Evolutionary conservation across 1,284 basidiomycete genomes (phyloP).

Genomic region (Moesziomyces antarcticus): DNA sequence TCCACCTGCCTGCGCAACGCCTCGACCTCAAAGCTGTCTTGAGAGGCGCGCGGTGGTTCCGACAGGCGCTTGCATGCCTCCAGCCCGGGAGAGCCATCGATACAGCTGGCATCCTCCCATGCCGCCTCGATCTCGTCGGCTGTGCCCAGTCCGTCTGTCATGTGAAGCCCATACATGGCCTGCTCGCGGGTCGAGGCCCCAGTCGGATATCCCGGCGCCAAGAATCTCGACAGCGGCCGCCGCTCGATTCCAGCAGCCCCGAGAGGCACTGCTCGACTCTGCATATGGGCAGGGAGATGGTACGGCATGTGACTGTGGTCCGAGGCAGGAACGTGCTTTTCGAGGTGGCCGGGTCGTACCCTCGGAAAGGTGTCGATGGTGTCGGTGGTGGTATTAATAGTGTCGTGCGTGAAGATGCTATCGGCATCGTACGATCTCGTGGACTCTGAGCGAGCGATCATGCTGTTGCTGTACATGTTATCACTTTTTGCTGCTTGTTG

Average conservation of each 20-base stretch:
- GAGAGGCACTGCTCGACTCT: neutral
- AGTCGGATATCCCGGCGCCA: too few relatives aligned
- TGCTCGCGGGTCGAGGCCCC: neutral
- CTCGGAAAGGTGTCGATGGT: neutral
- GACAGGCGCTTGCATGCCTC: neutral
- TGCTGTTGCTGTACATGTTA: neutral
- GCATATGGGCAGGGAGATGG: neutral
- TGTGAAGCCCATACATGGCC: neutral
- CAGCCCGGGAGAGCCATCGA: constrained; percentile 13
- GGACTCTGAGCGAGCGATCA: neutral
- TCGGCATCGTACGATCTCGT: neutral
- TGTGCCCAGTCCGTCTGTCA: neutral
- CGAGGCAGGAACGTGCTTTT: neutral
- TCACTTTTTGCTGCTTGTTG: too few relatives aligned
- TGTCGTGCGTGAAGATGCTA: neutral
- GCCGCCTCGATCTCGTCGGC: constrained; percentile 21
- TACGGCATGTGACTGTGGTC: neutral
- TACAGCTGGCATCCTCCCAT: constrained; percentile 31
- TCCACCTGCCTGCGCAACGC: constrained; percentile 38
- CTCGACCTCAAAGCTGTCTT: constrained; percentile 31
- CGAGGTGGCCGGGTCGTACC: neutral
- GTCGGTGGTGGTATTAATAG: neutral
- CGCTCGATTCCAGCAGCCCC: too few relatives aligned
- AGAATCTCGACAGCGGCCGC: too few relatives aligned
- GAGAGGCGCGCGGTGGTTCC: neutral